These are phyloP conservation scores for Trichocladium uniseriatum DNA, from an alignment of 495 filamentous ascomycete genomes.

Conservation along the genomic window DNA sequence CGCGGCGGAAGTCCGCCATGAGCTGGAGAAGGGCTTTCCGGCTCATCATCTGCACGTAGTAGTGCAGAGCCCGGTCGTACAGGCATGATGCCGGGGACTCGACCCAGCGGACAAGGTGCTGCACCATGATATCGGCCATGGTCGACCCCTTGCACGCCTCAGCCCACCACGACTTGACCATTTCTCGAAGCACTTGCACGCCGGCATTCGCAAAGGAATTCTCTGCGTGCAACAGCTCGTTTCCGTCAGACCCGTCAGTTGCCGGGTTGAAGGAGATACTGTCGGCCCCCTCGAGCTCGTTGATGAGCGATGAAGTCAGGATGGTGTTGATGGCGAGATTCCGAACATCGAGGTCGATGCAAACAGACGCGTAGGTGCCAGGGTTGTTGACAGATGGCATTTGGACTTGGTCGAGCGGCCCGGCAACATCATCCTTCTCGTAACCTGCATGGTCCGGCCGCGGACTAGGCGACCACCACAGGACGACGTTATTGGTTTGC, in stretches of 20 bases:
- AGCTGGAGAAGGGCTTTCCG: conserved; percentile 92
- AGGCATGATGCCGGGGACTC: conserved; percentile 85
- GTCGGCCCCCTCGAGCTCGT: conserved; percentile 85
- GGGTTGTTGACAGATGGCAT: conserved; percentile 92
- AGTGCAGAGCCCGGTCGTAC: conserved; percentile 91
- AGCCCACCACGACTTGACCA: conserved; percentile 98
- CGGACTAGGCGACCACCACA: conserved; percentile 93
- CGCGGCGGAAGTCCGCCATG: conserved; percentile 92
- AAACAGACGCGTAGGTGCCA: conserved; percentile 90
- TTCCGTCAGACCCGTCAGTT: conserved; percentile 46
- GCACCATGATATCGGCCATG: conserved; percentile 97
- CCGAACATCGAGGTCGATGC: conserved; percentile 87
- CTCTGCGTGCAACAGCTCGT: conserved; percentile 70
- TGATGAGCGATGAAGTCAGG: conserved; percentile 92
- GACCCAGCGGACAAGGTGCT: conserved; percentile 95
- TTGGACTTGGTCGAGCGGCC: conserved; percentile 75
- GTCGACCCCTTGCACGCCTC: conserved; percentile 84
- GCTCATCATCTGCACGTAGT: conserved; percentile 97
- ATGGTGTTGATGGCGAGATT: conserved; percentile 98
- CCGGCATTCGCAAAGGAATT: conserved; percentile 89
- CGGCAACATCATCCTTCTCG: conserved; percentile 83
- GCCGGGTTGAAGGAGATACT: conserved; percentile 73
- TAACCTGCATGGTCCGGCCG: conserved; percentile 92
- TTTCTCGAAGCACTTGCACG: conserved; percentile 81
- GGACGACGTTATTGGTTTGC: conserved; percentile 82